phyloP scores from a whole-genome alignment of 2,329 filamentous ascomycete genomes.

The Nothophoma quercina region DNA sequence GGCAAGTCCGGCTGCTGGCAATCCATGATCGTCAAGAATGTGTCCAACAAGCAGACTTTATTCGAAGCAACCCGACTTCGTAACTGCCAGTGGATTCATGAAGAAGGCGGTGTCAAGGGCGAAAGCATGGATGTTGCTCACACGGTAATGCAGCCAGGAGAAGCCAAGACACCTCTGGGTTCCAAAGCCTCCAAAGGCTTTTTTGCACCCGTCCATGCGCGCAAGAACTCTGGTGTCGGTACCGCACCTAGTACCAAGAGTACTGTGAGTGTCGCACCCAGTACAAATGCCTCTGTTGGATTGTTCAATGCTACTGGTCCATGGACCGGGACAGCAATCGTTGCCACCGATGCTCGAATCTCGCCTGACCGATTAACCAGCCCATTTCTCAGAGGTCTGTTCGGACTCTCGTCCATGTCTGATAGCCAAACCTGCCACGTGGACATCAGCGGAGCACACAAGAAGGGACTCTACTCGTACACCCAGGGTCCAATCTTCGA shows the following conservation, averaged over 20 bases:
- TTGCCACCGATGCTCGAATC: neutral
- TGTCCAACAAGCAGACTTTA: neutral
- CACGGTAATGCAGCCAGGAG: slow-evolving; percentile 15
- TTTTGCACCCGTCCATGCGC: neutral
- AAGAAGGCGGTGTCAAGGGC: slow-evolving; percentile 28
- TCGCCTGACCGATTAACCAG: neutral
- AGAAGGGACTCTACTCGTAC: neutral
- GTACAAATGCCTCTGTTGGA: neutral
- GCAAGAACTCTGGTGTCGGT: slow-evolving; percentile 4
- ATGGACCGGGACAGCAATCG: neutral
- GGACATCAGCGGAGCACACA: neutral
- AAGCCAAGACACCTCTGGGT: slow-evolving; percentile 7
- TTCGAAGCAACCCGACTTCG: slow-evolving; percentile 18
- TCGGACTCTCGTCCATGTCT: slow-evolving; percentile 4
- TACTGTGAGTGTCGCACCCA: neutral
- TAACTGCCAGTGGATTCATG: slow-evolving; percentile 32
- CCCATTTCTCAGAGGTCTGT: slow-evolving; percentile 9
- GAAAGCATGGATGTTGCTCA: slow-evolving; percentile 26
- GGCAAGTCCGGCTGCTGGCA: slow-evolving; percentile 7
- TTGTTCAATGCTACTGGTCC: neutral
- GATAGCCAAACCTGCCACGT: neutral
- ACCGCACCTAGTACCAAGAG: neutral
- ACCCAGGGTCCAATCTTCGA: neutral
- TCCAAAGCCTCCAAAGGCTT: neutral
- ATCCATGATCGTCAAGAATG: slow-evolving; percentile 2